Evolutionary conservation across 768 basidiomycete species (phyloP), one percentile per base, ranked within the genome.

Genomic region (Tricholomella constricta): DNA sequence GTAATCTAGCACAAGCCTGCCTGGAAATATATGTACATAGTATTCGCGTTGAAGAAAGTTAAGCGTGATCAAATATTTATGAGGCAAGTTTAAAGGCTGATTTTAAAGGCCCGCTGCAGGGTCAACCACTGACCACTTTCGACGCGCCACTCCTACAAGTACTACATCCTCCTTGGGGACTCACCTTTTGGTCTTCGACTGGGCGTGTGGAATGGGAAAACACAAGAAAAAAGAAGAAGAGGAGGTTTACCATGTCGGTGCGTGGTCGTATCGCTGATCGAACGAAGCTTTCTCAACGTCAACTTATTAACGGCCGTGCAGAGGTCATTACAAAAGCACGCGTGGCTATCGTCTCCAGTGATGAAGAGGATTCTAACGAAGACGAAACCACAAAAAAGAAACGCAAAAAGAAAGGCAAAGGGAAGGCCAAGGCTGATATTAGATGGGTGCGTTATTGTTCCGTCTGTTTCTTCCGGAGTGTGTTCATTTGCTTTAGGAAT

Each of bases 241-340:
- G 9, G 61, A 64, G 25, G 70, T 74, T 4, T 82, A 61, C 56
- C 78, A 80, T 48, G 80, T 82, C 45, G 79, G 81, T 81, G 54
- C 48, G 78, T 52, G n/a, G 17, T 26, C 25, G 15, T 29, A 5
- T 37, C 14, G 14, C 25, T 11, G 27, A 22, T 19, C 34, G 52
- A 49, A 17, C 26, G 26, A 20, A 20, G 14, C 7, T 17, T 40
- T 36, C 49, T 17, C 43, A 32, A 41, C 42, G n/a, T n/a, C n/a
- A n/a, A n/a, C n/a, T n/a, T 36, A 37, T 36, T 43, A 52, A 26
- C 12, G 14, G 12, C 22, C 48, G 25, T 17, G 25, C 45, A 86
- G 86, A 88, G 72, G 83, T 85, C 36, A 80, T 87, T 56, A 79
- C 72, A 6, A 76, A 72, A 47, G 85, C 85, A 23, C 77, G 83